Conservation (phyloP, 495 filamentous ascomycete genomes). For the Daldinia grandis region DNA sequence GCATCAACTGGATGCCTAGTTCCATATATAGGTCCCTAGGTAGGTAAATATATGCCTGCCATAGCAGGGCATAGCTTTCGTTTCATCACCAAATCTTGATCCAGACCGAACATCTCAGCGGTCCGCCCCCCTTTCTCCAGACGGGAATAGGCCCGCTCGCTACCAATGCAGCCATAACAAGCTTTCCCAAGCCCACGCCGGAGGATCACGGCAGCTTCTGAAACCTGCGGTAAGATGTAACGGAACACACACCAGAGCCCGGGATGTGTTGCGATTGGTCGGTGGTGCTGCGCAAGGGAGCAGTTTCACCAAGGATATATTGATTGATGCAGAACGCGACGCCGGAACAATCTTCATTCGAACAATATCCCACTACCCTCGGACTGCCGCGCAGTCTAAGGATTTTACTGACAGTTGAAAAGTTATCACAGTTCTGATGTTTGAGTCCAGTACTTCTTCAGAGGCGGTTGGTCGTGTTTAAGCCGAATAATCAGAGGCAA, state of each 20-base stretch:
- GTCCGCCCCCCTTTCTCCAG: not conserved
- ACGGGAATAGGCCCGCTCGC: not conserved
- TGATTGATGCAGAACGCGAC: not conserved
- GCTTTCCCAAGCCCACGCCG: not conserved
- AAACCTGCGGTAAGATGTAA: not conserved
- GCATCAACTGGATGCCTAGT: too few relatives aligned
- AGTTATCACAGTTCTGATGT: too few relatives aligned
- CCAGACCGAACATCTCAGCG: not conserved
- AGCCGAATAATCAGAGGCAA: too few relatives aligned
- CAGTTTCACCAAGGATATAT: not conserved
- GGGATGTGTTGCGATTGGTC: not conserved
- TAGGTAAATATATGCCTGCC: too few relatives aligned
- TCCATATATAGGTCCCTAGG: too few relatives aligned
- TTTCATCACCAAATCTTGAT: not conserved
- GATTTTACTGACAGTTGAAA: too few relatives aligned
- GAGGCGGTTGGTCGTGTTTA: too few relatives aligned
- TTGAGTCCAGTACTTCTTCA: too few relatives aligned
- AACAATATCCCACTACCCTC: not conserved
- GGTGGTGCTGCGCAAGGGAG: not conserved
- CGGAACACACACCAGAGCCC: not conserved
- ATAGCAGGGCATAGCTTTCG: not conserved
- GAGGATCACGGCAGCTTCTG: not conserved
- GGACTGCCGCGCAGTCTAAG: not conserved
- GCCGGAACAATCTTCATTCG: not conserved
- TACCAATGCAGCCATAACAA: not conserved